These are phyloP conservation scores for Penicillium expansum DNA, from an alignment of 2,329 filamentous ascomycete species.

Conservation along the genomic window DNA sequence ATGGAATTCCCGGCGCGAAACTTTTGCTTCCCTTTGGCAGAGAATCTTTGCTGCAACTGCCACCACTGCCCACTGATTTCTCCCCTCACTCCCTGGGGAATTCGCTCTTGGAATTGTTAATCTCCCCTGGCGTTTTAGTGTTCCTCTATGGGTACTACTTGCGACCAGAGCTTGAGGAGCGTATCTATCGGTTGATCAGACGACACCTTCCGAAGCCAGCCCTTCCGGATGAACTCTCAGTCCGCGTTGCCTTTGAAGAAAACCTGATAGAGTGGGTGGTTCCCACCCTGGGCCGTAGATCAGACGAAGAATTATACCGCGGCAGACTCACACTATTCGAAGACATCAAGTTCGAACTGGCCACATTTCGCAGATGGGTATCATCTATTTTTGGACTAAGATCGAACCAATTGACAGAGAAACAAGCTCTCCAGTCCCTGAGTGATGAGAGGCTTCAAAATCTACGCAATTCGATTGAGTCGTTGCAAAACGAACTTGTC, in stretches of 20 bases:
- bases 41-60: slow-evolving; percentile 35
- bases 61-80: slow-evolving; percentile 27
- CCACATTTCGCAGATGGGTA: slow-evolving; percentile 32
- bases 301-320: slow-evolving; percentile 42
- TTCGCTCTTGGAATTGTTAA: slow-evolving; percentile 29
- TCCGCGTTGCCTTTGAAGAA: slow-evolving; percentile 44
- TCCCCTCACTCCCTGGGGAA: slow-evolving; percentile 29
- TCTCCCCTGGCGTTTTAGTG: slow-evolving; percentile 36
- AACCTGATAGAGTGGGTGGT: slow-evolving; percentile 46
- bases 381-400: slow-evolving; percentile 31
- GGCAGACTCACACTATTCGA: slow-evolving; percentile 36
- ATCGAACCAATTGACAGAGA: slow-evolving; percentile 15
- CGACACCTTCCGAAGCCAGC: slow-evolving; percentile 43
- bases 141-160: slow-evolving; percentile 37
- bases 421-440: slow-evolving; percentile 12
- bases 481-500: slow-evolving; percentile 31
- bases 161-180: slow-evolving; percentile 39
- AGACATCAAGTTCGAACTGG: slow-evolving; percentile 40
- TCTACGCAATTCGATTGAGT: slow-evolving; percentile 32
- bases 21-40: slow-evolving; percentile 40
- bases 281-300: slow-evolving; percentile 39
- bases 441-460: slow-evolving; percentile 29
- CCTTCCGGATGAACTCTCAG: slow-evolving; percentile 41
- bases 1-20: slow-evolving; percentile 30
- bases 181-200: slow-evolving; percentile 42